These are phyloP conservation scores for Amylostereum chailletii DNA, from an alignment of 1,284 basidiomycete genomes.

Conservation along the genomic window DNA sequence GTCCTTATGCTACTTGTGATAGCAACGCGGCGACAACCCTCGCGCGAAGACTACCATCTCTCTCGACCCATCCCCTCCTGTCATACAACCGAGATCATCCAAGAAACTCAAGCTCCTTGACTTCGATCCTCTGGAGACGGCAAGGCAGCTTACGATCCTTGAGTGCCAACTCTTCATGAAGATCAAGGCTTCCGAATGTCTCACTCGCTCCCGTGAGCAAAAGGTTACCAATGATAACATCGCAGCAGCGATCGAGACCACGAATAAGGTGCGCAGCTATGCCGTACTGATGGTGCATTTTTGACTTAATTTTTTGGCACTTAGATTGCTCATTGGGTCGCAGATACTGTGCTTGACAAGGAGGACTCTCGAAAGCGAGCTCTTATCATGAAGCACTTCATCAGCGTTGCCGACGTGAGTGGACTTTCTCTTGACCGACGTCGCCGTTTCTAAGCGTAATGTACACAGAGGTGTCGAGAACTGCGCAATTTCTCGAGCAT, in stretches of 20 bases:
- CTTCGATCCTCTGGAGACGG: slow-evolving; percentile 86
- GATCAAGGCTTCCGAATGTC: slow-evolving; percentile 88
- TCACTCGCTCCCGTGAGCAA: slow-evolving; percentile 73
- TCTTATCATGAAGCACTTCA: slow-evolving; percentile 82
- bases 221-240: slow-evolving; percentile 74
- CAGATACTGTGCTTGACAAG: slow-evolving; percentile 78
- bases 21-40: slow-evolving; percentile 53
- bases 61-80: slow-evolving; percentile 53
- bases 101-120: slow-evolving; percentile 82
- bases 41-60: slow-evolving; percentile 36
- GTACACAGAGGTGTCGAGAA: slow-evolving; percentile 72
- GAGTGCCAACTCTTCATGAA: slow-evolving; percentile 85
- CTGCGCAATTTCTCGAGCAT: slow-evolving; percentile 95
- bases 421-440: background rate
- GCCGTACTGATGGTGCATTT: background rate
- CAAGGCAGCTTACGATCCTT: slow-evolving; percentile 90
- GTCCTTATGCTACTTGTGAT: slow-evolving; percentile 9
- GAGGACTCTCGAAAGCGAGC: slow-evolving; percentile 85
- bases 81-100: slow-evolving; percentile 68
- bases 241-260: slow-evolving; percentile 84
- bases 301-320: background rate
- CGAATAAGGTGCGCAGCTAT: slow-evolving; percentile 65
- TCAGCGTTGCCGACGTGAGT: slow-evolving; percentile 87
- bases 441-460: background rate
- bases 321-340: slow-evolving; percentile 91